Conservation (phyloP, 108 stramenopile genomes). For the Skeletonema tropicum region DNA sequence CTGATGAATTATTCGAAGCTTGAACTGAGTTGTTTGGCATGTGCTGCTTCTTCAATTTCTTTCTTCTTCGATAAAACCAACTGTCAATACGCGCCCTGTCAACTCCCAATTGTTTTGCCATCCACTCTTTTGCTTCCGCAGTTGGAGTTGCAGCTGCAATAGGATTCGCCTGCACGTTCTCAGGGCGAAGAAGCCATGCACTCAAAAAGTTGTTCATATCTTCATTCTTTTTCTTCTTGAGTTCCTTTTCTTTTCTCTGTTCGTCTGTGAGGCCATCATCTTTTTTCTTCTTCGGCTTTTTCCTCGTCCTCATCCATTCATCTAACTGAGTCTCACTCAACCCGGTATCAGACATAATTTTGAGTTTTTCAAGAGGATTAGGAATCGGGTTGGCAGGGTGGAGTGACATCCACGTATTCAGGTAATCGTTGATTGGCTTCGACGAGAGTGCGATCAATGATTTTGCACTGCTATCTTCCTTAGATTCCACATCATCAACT, state of each 20-base stretch:
- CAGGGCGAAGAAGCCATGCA: background rate
- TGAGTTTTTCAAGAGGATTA: constrained; percentile 17
- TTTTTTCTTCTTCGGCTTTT: constrained; percentile 21
- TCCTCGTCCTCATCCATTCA: constrained; percentile 49
- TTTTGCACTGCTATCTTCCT: constrained; percentile 11
- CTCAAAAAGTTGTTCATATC: constrained; percentile 4
- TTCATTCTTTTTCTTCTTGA: background rate
- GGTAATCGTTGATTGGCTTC: constrained; percentile 30
- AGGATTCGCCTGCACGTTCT: background rate
- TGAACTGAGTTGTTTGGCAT: background rate
- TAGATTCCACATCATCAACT: background rate
- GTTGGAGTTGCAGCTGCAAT: constrained; percentile 5
- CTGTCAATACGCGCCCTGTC: constrained; percentile 26
- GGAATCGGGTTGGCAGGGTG: constrained; percentile 38
- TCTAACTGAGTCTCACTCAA: constrained; percentile 40
- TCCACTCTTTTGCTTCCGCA: constrained; percentile 15
- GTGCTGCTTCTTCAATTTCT: constrained; percentile 25
- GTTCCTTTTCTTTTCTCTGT: constrained; percentile 1
- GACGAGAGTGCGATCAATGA: constrained; percentile 24
- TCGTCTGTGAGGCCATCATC: background rate
- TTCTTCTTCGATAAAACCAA: constrained; percentile 29
- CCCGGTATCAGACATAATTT: constrained; percentile 38
- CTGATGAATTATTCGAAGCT: background rate
- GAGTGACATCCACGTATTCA: constrained; percentile 38
- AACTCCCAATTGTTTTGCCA: constrained; percentile 8